phyloP scores from a whole-genome alignment of 1,284 basidiomycete genomes.

The Ganoderma multipileum region DNA sequence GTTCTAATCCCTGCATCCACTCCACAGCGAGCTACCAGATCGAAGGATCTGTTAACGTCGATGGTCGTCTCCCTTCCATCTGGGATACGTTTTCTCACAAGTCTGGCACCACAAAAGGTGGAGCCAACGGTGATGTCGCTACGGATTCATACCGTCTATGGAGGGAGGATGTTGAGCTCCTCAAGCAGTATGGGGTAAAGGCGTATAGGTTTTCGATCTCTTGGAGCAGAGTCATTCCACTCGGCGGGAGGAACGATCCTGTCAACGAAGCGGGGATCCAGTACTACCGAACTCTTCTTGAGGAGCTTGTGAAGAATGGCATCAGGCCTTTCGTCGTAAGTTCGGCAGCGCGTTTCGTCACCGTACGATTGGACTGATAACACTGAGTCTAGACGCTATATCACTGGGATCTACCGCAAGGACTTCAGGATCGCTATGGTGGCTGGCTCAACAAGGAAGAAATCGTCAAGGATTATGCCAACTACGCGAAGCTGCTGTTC shows the following conservation, averaged over 20 bases:
- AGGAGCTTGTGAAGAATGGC: conserved; percentile 64
- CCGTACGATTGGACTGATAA: neutral
- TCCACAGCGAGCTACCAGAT: conserved; percentile 56
- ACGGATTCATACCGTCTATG: conserved; percentile 74
- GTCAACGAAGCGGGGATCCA: conserved; percentile 70
- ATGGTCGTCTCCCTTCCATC: conserved; percentile 67
- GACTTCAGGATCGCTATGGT: conserved; percentile 71
- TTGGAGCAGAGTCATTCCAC: conserved; percentile 77
- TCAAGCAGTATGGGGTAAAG: conserved; percentile 51
- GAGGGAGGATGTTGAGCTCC: conserved; percentile 71
- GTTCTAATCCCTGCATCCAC: neutral
- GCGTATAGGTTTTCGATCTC: conserved; percentile 67
- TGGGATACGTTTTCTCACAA: conserved; percentile 78
- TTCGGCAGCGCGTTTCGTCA: conserved; percentile 16
- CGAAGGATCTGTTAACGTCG: conserved; percentile 63
- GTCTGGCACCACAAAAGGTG: conserved; percentile 71
- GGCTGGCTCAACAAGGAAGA: conserved; percentile 76
- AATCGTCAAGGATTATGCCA: conserved; percentile 66
- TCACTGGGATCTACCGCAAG: conserved; percentile 82
- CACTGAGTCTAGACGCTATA: conserved; percentile 62
- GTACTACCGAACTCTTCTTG: conserved; percentile 68
- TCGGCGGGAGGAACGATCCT: conserved; percentile 72
- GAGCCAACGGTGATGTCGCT: conserved; percentile 68
- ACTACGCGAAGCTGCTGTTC: conserved; percentile 67
- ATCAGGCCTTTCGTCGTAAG: conserved; percentile 75